Conservation (phyloP, 2,329 filamentous ascomycete species). For the Polytolypa hystricis region DNA sequence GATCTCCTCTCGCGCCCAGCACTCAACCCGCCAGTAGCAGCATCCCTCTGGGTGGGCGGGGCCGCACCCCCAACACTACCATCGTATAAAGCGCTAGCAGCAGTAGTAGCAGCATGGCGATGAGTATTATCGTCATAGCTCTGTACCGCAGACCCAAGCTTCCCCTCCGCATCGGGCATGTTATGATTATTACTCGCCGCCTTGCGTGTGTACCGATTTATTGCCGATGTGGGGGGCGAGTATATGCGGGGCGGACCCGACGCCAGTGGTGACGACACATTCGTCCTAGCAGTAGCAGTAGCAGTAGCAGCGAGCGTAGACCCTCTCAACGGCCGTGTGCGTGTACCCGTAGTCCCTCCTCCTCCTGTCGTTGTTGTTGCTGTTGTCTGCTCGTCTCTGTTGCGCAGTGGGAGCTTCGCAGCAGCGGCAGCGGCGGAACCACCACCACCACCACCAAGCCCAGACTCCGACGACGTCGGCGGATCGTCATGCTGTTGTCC, state of each 20-base stretch:
- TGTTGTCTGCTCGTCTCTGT: conserved; percentile 19
- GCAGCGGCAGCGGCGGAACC: conserved; percentile 10
- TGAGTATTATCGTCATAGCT: conserved; percentile 6
- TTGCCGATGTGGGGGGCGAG: conserved; percentile 8
- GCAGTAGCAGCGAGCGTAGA: background rate
- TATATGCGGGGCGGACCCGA: background rate
- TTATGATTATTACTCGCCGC: background rate
- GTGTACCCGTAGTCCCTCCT: conserved; percentile 8
- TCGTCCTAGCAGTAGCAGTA: background rate
- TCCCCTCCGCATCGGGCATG: background rate
- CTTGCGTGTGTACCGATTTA: conserved; percentile 12
- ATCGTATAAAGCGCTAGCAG: conserved; percentile 3
- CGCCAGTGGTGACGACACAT: background rate
- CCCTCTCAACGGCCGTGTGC: conserved; percentile 1
- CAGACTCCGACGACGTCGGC: conserved; percentile 1
- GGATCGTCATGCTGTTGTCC: conserved; percentile 9
- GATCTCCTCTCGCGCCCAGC: conserved; percentile 51
- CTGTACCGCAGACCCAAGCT: background rate
- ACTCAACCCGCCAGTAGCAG: background rate
- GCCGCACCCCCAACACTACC: conserved; percentile 5
- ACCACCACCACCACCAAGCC: too few species aligned
- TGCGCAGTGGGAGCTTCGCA: conserved; percentile 15
- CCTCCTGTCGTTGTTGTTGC: conserved; percentile 16
- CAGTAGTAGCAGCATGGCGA: conserved; percentile 3
- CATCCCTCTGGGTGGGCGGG: too few species aligned